Percentiles rank a stretch among this genome's conserved stretches.
These are phyloP conservation scores for Diospyros kaki DNA, from an alignment of 148 eudicot species.

Conservation along the genomic window DNA sequence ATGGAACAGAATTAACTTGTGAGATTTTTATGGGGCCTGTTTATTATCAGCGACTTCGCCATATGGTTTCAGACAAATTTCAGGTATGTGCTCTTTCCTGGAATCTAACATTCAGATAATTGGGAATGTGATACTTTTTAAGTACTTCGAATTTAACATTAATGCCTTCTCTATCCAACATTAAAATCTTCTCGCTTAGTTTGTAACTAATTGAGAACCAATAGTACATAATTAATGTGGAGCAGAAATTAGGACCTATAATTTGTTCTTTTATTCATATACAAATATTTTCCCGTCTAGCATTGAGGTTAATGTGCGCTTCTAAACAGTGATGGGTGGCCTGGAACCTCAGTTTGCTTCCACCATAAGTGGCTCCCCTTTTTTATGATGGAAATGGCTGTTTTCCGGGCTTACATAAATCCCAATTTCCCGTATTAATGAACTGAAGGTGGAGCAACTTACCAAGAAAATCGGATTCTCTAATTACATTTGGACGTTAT, in stretches of 20 bases:
- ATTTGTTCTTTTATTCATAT: background rate
- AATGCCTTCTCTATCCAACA: background rate
- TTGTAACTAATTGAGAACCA: background rate
- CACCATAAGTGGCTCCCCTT: too few species aligned
- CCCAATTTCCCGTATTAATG: background rate
- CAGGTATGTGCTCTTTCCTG: conserved; percentile 47
- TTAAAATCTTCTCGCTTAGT: background rate
- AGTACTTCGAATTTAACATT: background rate
- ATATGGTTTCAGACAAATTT: conserved; percentile 96
- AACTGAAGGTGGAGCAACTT: background rate
- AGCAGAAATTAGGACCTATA: background rate
- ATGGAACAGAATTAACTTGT: conserved; percentile 79
- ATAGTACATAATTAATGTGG: too few species aligned
- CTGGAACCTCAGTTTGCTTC: too few species aligned
- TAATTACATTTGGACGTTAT: background rate
- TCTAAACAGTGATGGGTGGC: background rate
- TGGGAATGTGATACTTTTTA: background rate
- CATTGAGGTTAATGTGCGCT: background rate
- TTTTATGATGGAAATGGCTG: too few species aligned
- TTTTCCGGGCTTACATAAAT: background rate
- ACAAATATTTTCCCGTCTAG: background rate
- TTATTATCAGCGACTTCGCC: conserved; percentile 88
- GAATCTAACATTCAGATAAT: background rate
- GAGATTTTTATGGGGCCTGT: conserved; percentile 96
- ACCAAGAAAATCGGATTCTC: background rate